Evolutionary conservation across 495 filamentous ascomycete genomes (phyloP), one percentile per base, ranked within the genome.

Genomic region (Hyaloscypha hepaticicola): DNA sequence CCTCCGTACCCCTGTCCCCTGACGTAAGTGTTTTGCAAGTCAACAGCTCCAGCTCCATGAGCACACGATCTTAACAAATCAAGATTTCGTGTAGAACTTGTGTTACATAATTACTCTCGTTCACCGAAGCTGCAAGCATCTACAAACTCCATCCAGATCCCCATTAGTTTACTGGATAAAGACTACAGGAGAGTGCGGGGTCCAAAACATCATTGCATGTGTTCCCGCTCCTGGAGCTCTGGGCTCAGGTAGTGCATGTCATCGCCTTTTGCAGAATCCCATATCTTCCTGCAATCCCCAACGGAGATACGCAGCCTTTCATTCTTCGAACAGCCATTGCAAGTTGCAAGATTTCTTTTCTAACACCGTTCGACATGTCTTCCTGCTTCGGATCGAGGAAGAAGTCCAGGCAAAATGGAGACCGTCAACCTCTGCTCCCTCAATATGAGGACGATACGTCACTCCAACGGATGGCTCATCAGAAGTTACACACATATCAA

Each of bases 401-500:
- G 58, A 71, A 72, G 60, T 33, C 60, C 16, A 33, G 29, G 16
- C 31, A 38, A 6, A 72, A 75, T 66, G 73, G 72, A 29, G 89
- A 91, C 66, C 87, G 82, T 22, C 84, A 93, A 66, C 91, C 92
- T 49, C 82, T 97, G 29, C 86, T 97, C 31, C 88, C 93, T 69
- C 88, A 87, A 66, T 96, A 97, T 77, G 82, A 88, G 65, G 88
- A 95, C 74, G 90, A 93, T 68, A 96, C 92, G 9, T 75, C 81
- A 25, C 79, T 91, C 56, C 92, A 97, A 80, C 82, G 88, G 33
- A 78, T 82, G 57, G 79, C 93, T 50, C 91, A 93, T 70, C 85
- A 90, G 72, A 97, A 96, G 77, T 81, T 97, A 63, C 94, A 96
- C 76, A 87, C 86, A 61, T 97, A 96, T 73, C 92, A 96, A 78